These are phyloP conservation scores for Cucumis melo DNA, from an alignment of 306 rosid species.

Conservation along the genomic window DNA sequence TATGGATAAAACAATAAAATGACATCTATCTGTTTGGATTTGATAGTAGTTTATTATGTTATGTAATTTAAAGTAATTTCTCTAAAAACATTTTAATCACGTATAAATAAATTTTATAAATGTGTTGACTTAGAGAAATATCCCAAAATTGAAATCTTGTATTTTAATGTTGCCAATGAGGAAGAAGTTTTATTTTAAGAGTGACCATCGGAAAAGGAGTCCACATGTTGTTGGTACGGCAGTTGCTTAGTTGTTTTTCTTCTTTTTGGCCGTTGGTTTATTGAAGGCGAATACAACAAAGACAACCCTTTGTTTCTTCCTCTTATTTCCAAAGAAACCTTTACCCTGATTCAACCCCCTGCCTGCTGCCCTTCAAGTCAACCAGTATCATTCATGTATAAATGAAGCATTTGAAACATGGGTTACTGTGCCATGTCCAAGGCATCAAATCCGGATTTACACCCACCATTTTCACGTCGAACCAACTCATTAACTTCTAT, in stretches of 20 bases:
- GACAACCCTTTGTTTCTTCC: background rate
- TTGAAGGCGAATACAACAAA: background rate
- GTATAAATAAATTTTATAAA: no score
- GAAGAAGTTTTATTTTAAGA: no score
- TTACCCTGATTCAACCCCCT: background rate
- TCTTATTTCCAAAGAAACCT: background rate
- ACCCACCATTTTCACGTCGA: slow-evolving; percentile 33
- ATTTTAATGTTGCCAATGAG: no score
- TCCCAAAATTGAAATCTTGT: no score
- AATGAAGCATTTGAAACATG: slow-evolving; percentile 39
- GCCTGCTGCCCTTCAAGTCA: background rate
- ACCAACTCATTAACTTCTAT: slow-evolving; percentile 44
- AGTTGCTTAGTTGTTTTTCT: no score
- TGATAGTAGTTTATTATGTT: no score
- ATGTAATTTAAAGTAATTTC: no score
- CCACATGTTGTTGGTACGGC: background rate
- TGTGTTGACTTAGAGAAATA: no score
- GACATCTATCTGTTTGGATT: no score
- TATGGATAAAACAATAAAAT: no score
- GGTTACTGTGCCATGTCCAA: slow-evolving; percentile 26
- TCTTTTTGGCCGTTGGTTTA: no score
- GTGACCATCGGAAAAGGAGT: background rate
- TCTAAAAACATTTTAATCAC: no score
- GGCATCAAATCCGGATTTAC: slow-evolving; percentile 38
- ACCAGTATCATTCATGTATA: background rate